phyloP scores from a whole-genome alignment of 305 asterid genomes.

The Rubia balearica region DNA sequence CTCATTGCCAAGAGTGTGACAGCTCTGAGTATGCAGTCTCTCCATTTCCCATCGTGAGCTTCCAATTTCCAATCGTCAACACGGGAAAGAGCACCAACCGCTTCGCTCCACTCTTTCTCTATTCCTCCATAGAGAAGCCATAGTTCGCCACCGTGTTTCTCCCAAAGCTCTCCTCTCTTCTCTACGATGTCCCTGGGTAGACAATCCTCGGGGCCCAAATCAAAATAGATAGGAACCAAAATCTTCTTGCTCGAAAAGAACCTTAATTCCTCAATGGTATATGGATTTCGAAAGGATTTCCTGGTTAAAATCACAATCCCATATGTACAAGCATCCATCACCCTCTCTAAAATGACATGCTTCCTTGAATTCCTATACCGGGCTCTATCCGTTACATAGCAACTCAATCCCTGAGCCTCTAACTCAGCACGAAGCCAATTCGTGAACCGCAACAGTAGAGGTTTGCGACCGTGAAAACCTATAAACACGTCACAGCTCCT shows the following conservation, averaged over 20 bases:
- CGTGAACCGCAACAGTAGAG: conserved; percentile 62
- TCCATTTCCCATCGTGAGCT: conserved; percentile 84
- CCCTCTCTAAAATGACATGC: conserved; percentile 59
- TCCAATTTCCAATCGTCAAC: conserved; percentile 93
- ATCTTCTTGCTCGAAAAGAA: conserved; percentile 90
- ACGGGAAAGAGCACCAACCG: conserved; percentile 61
- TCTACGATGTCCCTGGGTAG: conserved; percentile 79
- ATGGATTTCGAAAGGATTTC: conserved; percentile 78
- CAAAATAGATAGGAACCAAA: conserved; percentile 85
- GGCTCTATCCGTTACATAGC: conserved; percentile 76
- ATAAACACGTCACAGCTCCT: conserved; percentile 93
- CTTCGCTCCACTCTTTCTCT: conserved; percentile 91
- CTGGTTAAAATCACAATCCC: conserved; percentile 79
- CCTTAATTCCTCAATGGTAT: conserved; percentile 71
- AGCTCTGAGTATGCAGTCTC: conserved; percentile 79
- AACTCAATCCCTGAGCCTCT: conserved; percentile 84
- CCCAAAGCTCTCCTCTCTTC: conserved; percentile 92
- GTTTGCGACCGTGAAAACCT: conserved; percentile 80
- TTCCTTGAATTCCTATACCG: conserved; percentile 63
- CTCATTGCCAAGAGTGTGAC: conserved; percentile 83
- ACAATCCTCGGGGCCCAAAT: conserved; percentile 84
- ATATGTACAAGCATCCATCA: conserved; percentile 71
- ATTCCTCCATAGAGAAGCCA: conserved; percentile 85
- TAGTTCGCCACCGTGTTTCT: conserved; percentile 83
- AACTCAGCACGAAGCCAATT: conserved; percentile 94